These are phyloP conservation scores for Suillus sp. DNA, from an alignment of 768 basidiomycete genomes.

Conservation along the genomic window DNA sequence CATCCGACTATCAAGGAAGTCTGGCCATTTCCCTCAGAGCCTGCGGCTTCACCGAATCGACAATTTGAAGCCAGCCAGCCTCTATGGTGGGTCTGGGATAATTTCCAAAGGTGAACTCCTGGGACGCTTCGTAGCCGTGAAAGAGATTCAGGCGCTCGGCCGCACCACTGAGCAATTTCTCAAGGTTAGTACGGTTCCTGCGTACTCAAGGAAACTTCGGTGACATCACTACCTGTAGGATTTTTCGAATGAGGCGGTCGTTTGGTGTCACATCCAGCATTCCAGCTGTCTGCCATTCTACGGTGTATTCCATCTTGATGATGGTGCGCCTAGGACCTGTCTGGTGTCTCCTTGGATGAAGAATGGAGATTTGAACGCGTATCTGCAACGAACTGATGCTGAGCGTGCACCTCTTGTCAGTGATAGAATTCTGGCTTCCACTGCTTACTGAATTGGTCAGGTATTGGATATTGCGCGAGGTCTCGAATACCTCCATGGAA, in stretches of 20 bases:
- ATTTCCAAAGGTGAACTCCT: constrained; percentile 32
- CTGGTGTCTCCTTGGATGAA: constrained; percentile 30
- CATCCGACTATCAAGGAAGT: constrained; percentile 31
- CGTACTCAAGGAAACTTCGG: constrained; percentile 19
- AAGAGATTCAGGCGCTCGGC: constrained; percentile 26
- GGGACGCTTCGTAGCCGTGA: constrained; percentile 34
- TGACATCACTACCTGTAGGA: constrained; percentile 24
- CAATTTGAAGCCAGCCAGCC: constrained; percentile 15
- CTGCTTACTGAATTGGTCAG: constrained; percentile 25
- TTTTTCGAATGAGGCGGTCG: constrained; percentile 32
- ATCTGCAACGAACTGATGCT: constrained; percentile 27
- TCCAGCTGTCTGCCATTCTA: constrained; percentile 34
- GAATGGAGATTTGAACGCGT: constrained; percentile 35
- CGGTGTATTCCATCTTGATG: constrained; percentile 23
- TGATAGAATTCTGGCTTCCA: background rate
- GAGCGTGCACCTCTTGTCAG: constrained; percentile 37
- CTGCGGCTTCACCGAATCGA: constrained; percentile 25
- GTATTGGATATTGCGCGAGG: constrained; percentile 40
- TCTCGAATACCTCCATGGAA: constrained; percentile 40
- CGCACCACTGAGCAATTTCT: constrained; percentile 27
- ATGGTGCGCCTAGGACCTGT: constrained; percentile 19
- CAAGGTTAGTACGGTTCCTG: constrained; percentile 24
- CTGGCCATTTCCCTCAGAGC: constrained; percentile 31
- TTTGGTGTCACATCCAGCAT: constrained; percentile 34
- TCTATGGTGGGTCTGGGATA: constrained; percentile 35